These are phyloP conservation scores for Claviceps sorghi DNA, from an alignment of 2,329 filamentous ascomycete species.

Conservation along the genomic window DNA sequence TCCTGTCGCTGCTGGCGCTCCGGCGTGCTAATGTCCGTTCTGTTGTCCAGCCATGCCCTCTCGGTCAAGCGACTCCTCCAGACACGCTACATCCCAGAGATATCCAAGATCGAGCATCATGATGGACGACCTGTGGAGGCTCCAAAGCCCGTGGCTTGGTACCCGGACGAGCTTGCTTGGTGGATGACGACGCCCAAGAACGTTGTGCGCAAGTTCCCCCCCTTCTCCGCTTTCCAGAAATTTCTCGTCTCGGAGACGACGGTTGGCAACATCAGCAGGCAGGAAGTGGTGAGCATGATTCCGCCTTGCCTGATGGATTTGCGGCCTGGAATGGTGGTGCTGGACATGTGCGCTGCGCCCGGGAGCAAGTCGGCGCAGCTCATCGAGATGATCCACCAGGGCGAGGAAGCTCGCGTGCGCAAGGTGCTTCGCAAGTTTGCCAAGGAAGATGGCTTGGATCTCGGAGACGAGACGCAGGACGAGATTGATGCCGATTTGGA, in stretches of 20 bases:
- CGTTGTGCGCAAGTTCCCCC: constrained; percentile 80
- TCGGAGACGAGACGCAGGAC: constrained; percentile 31
- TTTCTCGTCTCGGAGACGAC: constrained; percentile 95
- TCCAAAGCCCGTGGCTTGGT: constrained; percentile 74
- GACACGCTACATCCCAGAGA: constrained; percentile 79
- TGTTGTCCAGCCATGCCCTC: constrained; percentile 57
- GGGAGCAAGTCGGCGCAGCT: constrained; percentile 95
- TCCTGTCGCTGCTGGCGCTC: not conserved
- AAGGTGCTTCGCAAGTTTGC: constrained; percentile 53
- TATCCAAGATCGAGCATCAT: constrained; percentile 66
- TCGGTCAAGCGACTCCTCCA: constrained; percentile 80
- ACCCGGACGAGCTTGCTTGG: constrained; percentile 89
- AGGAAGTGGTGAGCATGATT: constrained; percentile 98
- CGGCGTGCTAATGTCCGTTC: constrained; percentile 8
- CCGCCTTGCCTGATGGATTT: constrained; percentile 88
- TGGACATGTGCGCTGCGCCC: constrained; percentile 92
- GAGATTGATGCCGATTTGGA: constrained; percentile 37
- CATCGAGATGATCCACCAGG: constrained; percentile 82
- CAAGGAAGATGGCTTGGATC: constrained; percentile 42
- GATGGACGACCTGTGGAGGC: constrained; percentile 73
- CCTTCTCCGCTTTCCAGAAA: constrained; percentile 91
- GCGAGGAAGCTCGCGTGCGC: constrained; percentile 75
- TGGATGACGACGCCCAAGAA: constrained; percentile 98
- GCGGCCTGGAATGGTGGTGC: constrained; percentile 75
- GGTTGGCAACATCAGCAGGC: constrained; percentile 91